These are phyloP conservation scores for Persicaria maculosa DNA, from an alignment of 148 eudicot genomes.

Conservation along the genomic window DNA sequence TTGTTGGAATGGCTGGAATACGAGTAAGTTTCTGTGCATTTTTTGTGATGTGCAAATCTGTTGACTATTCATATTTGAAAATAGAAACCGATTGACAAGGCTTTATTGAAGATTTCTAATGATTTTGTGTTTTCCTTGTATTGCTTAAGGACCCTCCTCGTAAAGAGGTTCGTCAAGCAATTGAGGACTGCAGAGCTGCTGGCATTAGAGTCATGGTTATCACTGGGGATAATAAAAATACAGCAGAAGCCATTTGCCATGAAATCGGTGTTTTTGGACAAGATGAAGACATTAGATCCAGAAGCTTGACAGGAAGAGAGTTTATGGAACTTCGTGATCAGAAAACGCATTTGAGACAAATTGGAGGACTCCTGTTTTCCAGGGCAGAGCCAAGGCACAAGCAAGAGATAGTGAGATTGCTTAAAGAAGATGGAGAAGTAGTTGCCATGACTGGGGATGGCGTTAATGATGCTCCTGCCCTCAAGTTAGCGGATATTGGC, in stretches of 20 bases:
- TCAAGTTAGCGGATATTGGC: conserved; percentile 49
- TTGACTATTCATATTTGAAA: too few relatives aligned
- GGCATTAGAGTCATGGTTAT: conserved; percentile 52
- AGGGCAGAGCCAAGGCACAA: conserved; percentile 55
- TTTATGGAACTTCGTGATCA: conserved; percentile 32
- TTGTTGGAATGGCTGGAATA: conserved; percentile 27
- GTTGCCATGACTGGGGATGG: conserved; percentile 66
- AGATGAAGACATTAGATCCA: conserved; percentile 30
- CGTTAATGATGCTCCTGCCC: conserved; percentile 55
- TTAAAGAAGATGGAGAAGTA: conserved; percentile 47
- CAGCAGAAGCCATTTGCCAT: conserved; percentile 54
- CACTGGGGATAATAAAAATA: conserved; percentile 43
- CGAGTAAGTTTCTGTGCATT: conserved; percentile 17
- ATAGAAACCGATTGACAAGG: neutral
- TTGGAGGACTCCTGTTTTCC: conserved; percentile 46
- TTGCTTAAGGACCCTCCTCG: conserved; percentile 45
- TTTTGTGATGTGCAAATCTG: too few relatives aligned
- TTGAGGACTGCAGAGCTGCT: conserved; percentile 48
- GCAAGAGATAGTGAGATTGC: conserved; percentile 49
- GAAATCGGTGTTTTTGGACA: conserved; percentile 45
- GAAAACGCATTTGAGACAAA: conserved; percentile 31
- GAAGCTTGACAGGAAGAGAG: conserved; percentile 40
- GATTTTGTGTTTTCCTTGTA: neutral
- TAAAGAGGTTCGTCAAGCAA: conserved; percentile 41
- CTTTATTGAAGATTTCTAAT: neutral